Base-by-base conservation (phyloP, 257 asterid species). In the Nyctanthes arbortristis region DNA sequence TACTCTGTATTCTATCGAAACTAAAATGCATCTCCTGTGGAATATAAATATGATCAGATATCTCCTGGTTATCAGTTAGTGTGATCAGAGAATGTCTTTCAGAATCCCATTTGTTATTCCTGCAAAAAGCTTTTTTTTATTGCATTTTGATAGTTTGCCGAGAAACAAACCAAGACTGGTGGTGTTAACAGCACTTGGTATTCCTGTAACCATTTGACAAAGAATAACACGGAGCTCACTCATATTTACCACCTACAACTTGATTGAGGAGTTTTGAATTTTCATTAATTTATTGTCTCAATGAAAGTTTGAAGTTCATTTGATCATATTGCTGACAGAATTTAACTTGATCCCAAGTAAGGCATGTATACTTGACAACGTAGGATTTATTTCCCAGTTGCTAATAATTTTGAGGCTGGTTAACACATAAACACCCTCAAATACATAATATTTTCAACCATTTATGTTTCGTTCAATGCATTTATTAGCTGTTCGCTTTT, bases 231-330 rank as follows among this genome's bases (percentile, higher is more conserved):
- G 5, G 28, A 22, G 62, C 32, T 59, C 18, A 7, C 55, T 18
- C 47, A 70, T n/a, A 25, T 12, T 20, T 45, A 67, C 66, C 35
- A 31, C 7, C 70, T 16, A 12, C 12, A 1, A 13, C 11, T 9
- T 11, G 12, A 30, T 14, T 54, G 9, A 40, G 40, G 13, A 40
- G 52, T 39, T 27, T 66, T 40, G 67, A 39, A 57, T 45, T 57
- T 47, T 67, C 43, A 25, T 13, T 18, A 18, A 67, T 67, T 4
- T 28, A 10, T 0, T 11, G 31, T 54, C 14, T 31, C 30, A 35
- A 2, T 68, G 69, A 58, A 60, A 68, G 28, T 62, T 33, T 12
- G 36, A 63, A 62, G 70, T 61, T 54, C 65, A 27, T 72, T 57
- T 71, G 27, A 49, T 20, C 58, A 10, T 8, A 24, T 49, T 2